phyloP scores from a whole-genome alignment of 345 rosid genomes.

The Crucihimalaya himalaica region DNA sequence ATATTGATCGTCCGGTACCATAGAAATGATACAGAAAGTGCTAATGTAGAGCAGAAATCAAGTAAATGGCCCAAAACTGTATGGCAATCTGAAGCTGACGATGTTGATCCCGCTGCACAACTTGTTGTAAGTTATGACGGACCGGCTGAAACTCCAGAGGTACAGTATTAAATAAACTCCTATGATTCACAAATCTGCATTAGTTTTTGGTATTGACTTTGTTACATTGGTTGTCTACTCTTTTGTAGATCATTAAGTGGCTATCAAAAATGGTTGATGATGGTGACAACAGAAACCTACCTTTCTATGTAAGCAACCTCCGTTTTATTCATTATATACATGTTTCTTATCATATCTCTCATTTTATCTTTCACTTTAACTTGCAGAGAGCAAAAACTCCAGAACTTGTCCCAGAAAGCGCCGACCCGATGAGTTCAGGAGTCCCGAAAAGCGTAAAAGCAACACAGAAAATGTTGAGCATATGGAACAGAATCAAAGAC shows the following conservation, averaged over 20 bases:
- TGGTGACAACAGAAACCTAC: conserved; percentile 82
- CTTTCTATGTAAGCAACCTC: conserved; percentile 60
- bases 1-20: conserved; percentile 81
- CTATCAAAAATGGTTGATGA: conserved; percentile 74
- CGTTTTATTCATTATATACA: not conserved
- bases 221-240: conserved; percentile 21
- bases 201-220: not conserved
- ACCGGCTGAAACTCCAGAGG: conserved; percentile 69
- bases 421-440: conserved; percentile 68
- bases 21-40: conserved; percentile 65
- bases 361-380: conserved; percentile 12
- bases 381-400: conserved; percentile 80
- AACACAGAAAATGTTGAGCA: conserved; percentile 48
- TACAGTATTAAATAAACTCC: conserved; percentile 21
- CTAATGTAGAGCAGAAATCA: conserved; percentile 45
- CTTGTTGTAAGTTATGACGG: conserved; percentile 88
- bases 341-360: conserved; percentile 8
- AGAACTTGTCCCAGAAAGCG: conserved; percentile 76
- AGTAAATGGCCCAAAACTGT: conserved; percentile 56
- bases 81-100: conserved; percentile 58
- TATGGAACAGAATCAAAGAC: conserved; percentile 45
- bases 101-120: conserved; percentile 82
- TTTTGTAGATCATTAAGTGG: conserved; percentile 70
- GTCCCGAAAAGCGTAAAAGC: conserved; percentile 64
- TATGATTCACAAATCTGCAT: conserved; percentile 6